These are phyloP conservation scores for Cubamyces sp. DNA, from an alignment of 768 basidiomycete species.

Conservation along the genomic window DNA sequence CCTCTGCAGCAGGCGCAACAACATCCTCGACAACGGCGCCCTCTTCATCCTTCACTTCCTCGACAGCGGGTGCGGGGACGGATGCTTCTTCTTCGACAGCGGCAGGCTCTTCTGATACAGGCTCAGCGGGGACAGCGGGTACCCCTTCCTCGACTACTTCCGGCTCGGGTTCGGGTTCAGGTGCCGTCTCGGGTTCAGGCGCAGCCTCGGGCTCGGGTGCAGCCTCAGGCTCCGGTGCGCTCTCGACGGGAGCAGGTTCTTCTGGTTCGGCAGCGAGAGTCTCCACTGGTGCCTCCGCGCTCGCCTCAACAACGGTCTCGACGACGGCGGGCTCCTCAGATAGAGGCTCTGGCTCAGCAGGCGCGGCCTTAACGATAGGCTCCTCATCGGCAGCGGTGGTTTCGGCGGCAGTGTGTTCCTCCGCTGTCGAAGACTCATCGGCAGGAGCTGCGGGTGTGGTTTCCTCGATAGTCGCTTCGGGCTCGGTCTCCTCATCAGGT, in stretches of 20 bases:
- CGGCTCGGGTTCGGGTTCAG: background rate
- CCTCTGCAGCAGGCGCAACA: background rate
- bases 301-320: background rate
- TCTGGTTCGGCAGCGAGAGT: background rate
- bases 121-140: constrained; percentile 1
- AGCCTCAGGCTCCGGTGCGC: constrained; percentile 5
- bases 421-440: no score
- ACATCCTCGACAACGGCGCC: constrained; percentile 1
- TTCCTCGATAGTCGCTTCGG: constrained; percentile 7
- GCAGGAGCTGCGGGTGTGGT: background rate
- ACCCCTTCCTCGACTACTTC: background rate
- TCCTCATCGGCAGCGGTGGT: no score
- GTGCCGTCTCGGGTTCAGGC: background rate
- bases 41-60: constrained; percentile 14
- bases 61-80: background rate
- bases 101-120: constrained; percentile 15
- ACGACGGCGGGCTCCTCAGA: constrained; percentile 9
- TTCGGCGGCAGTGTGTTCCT: no score
- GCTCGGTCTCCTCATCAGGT: background rate
- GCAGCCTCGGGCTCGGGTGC: background rate
- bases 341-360: background rate
- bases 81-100: constrained; percentile 2
- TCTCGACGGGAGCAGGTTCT: constrained; percentile 1
- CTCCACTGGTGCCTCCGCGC: background rate
- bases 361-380: constrained; percentile 1